phyloP scores from a whole-genome alignment of 176 grass and related monocot species.

The Poa pratensis region DNA sequence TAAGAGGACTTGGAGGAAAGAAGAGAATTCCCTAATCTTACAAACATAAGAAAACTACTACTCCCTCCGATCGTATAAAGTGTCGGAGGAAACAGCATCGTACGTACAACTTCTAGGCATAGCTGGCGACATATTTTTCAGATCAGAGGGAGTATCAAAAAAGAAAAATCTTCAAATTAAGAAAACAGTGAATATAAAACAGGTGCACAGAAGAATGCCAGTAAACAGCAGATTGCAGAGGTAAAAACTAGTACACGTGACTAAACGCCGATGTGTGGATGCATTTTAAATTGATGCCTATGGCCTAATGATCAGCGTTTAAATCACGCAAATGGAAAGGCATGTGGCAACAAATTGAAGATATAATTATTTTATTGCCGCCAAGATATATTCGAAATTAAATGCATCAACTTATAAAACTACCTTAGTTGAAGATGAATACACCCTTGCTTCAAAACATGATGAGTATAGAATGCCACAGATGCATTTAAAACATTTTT shows the following conservation, averaged over 20 bases:
- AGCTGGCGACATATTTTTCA: too few species aligned
- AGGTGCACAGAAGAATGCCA: neutral
- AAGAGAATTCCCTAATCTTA: neutral
- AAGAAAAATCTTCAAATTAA: neutral
- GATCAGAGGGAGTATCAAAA: too few species aligned
- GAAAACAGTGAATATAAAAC: neutral
- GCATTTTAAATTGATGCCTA: neutral
- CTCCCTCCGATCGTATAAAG: too few species aligned
- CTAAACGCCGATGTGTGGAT: neutral
- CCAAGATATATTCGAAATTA: neutral
- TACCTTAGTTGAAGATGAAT: conserved; percentile 1
- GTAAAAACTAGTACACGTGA: neutral
- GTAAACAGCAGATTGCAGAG: neutral
- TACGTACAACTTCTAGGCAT: too few species aligned
- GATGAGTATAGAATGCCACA: neutral
- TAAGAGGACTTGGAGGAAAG: neutral
- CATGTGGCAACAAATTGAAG: neutral
- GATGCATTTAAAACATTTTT: neutral
- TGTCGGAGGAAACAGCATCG: too few species aligned
- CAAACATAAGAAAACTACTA: neutral
- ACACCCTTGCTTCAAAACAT: neutral
- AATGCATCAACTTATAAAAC: neutral
- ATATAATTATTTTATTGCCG: neutral
- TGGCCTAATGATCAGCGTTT: neutral
- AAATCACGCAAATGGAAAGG: neutral